Percentiles rank a stretch among this genome's conserved stretches.
Conservation (phyloP, 345 rosid species). For the Lepidium didymum region DNA sequence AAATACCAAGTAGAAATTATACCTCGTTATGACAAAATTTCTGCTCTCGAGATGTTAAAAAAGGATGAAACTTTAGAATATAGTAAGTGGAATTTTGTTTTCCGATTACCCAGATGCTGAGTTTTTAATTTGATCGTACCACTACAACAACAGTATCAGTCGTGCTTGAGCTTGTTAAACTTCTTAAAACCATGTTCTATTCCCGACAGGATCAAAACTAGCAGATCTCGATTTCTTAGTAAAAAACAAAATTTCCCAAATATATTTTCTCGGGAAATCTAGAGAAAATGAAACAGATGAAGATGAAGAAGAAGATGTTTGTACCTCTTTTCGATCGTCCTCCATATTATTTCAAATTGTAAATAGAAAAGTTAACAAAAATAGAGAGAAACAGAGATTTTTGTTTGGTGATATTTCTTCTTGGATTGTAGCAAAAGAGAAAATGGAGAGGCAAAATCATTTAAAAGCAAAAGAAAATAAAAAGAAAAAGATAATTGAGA, state of each 20-base stretch:
- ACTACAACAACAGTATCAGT: conserved; percentile 1
- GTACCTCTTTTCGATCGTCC: conserved; percentile 30
- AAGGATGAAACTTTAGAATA: not conserved
- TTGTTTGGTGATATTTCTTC: too few species aligned
- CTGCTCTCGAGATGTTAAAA: not conserved
- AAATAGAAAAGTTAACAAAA: not conserved
- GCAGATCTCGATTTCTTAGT: conserved; percentile 13
- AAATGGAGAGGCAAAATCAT: conserved; percentile 3
- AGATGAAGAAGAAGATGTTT: not conserved
- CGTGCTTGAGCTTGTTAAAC: conserved; percentile 1
- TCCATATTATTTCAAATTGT: conserved; percentile 17
- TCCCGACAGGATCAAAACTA: conserved; percentile 4
- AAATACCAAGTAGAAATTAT: not conserved
- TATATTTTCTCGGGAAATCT: not conserved
- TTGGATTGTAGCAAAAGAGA: not conserved
- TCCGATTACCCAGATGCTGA: not conserved
- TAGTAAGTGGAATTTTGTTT: not conserved
- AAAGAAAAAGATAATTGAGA: not conserved
- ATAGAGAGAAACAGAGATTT: not conserved
- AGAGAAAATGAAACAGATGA: not conserved
- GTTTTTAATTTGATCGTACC: not conserved
- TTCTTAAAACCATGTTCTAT: not conserved
- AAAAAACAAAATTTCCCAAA: not conserved
- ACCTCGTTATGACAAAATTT: conserved; percentile 10
- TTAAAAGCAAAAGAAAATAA: not conserved